phyloP scores from a whole-genome alignment of 768 basidiomycete genomes.

The Infundibulicybe gibba region DNA sequence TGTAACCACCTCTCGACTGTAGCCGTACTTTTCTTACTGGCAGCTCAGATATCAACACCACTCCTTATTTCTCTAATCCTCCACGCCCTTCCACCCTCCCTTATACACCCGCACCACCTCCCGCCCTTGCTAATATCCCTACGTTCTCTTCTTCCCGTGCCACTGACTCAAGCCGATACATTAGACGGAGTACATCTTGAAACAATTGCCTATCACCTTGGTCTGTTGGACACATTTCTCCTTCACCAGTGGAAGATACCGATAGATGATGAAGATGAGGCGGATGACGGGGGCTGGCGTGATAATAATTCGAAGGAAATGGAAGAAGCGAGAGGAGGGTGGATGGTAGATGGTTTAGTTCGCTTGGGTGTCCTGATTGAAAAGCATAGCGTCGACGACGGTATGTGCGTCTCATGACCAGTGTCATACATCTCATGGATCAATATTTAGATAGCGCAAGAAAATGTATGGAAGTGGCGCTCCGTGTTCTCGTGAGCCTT shows the following conservation, averaged over 20 bases:
- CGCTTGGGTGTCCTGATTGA: conserved; percentile 31
- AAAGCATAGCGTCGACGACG: conserved; percentile 3
- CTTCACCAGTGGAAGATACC: conserved; percentile 50
- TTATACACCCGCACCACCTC: conserved; percentile 31
- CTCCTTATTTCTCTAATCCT: conserved; percentile 52
- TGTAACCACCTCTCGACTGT: not conserved
- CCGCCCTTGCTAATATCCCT: conserved; percentile 29
- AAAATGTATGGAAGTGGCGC: conserved; percentile 50
- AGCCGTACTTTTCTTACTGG: not conserved
- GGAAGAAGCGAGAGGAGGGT: conserved; percentile 34
- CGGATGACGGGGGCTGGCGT: conserved; percentile 1
- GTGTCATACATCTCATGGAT: no score
- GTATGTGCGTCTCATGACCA: conserved; percentile 10
- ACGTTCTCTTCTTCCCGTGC: conserved; percentile 22
- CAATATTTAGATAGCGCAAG: conserved; percentile 21
- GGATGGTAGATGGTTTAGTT: conserved; percentile 45
- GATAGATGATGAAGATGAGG: conserved; percentile 2
- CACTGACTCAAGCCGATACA: conserved; percentile 32
- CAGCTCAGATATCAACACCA: conserved; percentile 45
- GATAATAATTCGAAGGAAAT: conserved; percentile 14
- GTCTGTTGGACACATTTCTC: conserved; percentile 60
- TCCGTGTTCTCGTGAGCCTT: conserved; percentile 69
- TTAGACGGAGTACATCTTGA: conserved; percentile 26
- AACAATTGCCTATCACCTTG: conserved; percentile 33
- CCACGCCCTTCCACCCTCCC: conserved; percentile 40